Conservation (phyloP, 768 basidiomycete species). For the Dacryopinax spathularia region DNA sequence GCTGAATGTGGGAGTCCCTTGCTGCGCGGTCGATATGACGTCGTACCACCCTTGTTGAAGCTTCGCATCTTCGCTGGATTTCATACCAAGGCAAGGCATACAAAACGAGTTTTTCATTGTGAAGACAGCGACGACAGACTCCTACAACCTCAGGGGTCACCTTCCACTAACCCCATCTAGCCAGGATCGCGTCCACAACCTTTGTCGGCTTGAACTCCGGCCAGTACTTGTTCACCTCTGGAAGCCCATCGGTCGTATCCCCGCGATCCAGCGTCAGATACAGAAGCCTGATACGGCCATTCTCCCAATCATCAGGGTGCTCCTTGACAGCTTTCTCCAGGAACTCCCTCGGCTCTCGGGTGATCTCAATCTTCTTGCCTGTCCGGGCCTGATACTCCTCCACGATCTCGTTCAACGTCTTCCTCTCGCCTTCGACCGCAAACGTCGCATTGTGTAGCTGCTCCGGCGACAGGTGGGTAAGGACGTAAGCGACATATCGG, state of each 20-base stretch:
- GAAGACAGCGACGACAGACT: no score
- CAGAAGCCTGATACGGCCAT: no score
- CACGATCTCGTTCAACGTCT: background rate
- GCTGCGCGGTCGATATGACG: no score
- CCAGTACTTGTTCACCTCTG: conserved; percentile 6
- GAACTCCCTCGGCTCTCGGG: background rate
- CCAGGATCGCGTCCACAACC: conserved; percentile 7
- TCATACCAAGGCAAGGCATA: no score
- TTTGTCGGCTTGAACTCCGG: conserved; percentile 15
- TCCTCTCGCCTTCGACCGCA: background rate
- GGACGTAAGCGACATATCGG: conserved; percentile 13
- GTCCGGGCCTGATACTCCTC: background rate
- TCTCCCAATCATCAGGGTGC: conserved; percentile 8
- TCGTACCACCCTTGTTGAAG: no score
- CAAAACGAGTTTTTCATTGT: no score
- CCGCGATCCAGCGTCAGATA: no score
- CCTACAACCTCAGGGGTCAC: no score
- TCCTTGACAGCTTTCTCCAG: conserved; percentile 7
- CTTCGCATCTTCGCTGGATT: no score
- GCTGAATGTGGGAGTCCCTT: no score
- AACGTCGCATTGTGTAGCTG: conserved; percentile 6
- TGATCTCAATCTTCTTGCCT: background rate
- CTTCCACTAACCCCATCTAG: no score
- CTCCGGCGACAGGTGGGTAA: conserved; percentile 9
- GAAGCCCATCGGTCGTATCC: no score